These are phyloP conservation scores for Suillus brevipes DNA, from an alignment of 768 basidiomycete genomes.

Conservation along the genomic window DNA sequence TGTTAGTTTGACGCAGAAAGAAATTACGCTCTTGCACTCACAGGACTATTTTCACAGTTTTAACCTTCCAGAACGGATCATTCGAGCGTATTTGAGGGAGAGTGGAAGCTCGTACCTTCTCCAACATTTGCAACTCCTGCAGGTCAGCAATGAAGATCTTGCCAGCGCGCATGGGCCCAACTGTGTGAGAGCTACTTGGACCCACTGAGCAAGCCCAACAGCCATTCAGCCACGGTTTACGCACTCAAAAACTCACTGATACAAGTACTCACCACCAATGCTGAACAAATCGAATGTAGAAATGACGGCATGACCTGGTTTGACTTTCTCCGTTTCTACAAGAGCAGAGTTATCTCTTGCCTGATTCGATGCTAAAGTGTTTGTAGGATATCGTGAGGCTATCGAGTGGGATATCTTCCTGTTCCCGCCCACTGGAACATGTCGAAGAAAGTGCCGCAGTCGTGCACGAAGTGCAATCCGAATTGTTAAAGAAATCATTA, in stretches of 20 bases:
- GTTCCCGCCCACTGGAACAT: conserved; percentile 4
- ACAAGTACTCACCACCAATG: conserved; percentile 66
- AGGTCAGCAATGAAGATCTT: conserved; percentile 85
- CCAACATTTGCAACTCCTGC: conserved; percentile 62
- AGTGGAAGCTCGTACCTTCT: conserved; percentile 48
- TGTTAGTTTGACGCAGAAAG: conserved; percentile 12
- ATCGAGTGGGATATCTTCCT: conserved; percentile 21
- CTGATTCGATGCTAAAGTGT: conserved; percentile 4
- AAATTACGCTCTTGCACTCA: conserved; percentile 34
- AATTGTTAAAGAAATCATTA: conserved; percentile 13
- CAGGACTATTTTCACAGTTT: conserved; percentile 82
- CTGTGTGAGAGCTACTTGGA: conserved; percentile 64
- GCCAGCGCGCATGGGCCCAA: conserved; percentile 88
- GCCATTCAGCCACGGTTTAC: neutral
- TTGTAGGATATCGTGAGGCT: conserved; percentile 7
- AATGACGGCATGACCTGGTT: conserved; percentile 85
- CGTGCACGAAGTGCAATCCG: conserved; percentile 12
- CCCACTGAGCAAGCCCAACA: conserved; percentile 46
- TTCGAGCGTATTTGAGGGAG: conserved; percentile 3
- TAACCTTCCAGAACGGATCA: conserved; percentile 47
- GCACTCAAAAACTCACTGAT: neutral
- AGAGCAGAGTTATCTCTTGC: conserved; percentile 9
- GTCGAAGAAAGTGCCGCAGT: neutral
- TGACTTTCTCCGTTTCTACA: conserved; percentile 20
- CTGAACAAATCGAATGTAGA: conserved; percentile 92